Evolutionary conservation across 2,329 filamentous ascomycete species (phyloP).

Genomic region (Fusarium cicatricum): DNA sequence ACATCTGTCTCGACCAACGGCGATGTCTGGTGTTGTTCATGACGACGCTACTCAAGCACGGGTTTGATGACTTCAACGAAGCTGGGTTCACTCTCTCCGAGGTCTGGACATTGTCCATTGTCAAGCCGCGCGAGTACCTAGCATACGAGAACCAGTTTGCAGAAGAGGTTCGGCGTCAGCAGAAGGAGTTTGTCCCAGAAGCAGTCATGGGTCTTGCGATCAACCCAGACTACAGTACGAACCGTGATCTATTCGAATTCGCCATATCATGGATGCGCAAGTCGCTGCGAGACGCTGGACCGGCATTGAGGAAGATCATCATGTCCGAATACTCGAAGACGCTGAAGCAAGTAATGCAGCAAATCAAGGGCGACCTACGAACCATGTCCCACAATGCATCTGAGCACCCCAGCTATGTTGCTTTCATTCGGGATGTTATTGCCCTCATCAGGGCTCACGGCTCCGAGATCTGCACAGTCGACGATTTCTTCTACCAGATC

Average conservation of each 20-base stretch:
- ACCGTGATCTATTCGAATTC: slow-evolving; percentile 59
- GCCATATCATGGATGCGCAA: slow-evolving; percentile 60
- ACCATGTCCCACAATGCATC: slow-evolving; percentile 46
- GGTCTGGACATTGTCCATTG: slow-evolving; percentile 62
- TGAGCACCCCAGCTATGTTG: slow-evolving; percentile 58
- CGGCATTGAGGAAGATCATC: slow-evolving; percentile 47
- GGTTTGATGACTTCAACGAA: slow-evolving; percentile 57
- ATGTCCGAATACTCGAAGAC: slow-evolving; percentile 53
- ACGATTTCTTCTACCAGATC: slow-evolving; percentile 65
- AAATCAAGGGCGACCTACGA: slow-evolving; percentile 61
- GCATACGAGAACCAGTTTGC: slow-evolving; percentile 61
- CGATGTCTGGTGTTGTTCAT: slow-evolving; percentile 61
- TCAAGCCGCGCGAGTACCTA: slow-evolving; percentile 57
- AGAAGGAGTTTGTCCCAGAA: slow-evolving; percentile 54
- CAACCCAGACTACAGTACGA: slow-evolving; percentile 58
- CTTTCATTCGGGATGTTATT: slow-evolving; percentile 61
- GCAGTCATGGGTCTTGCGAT: slow-evolving; percentile 48
- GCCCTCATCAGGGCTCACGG: slow-evolving; percentile 63
- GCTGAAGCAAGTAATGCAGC: slow-evolving; percentile 60
- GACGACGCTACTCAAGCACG: slow-evolving; percentile 56
- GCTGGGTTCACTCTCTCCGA: slow-evolving; percentile 56
- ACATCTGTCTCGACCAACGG: slow-evolving; percentile 53
- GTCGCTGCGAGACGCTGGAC: slow-evolving; percentile 52
- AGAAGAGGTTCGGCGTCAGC: slow-evolving; percentile 53
- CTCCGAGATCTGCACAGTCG: slow-evolving; percentile 61